Evolutionary conservation across 495 filamentous ascomycete genomes (phyloP).

Genomic region (Oidiodendron maius): DNA sequence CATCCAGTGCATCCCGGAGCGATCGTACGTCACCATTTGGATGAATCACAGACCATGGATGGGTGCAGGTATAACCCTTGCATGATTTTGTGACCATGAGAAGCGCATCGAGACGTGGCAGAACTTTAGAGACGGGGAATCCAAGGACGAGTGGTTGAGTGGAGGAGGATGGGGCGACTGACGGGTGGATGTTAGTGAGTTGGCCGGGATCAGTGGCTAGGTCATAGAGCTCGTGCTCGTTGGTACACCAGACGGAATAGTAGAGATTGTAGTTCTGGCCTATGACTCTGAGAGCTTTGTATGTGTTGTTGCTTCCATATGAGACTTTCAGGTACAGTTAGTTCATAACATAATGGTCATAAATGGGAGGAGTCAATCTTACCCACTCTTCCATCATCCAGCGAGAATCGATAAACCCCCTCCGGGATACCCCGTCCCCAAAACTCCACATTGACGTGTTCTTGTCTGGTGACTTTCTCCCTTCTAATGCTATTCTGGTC

Average conservation of each 20-base stretch:
- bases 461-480: slow-evolving; percentile 28
- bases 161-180: neutral
- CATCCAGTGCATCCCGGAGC: slow-evolving; percentile 30
- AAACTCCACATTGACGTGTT: slow-evolving; percentile 56
- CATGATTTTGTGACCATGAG: slow-evolving; percentile 57
- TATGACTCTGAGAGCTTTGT: slow-evolving; percentile 49
- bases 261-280: slow-evolving; percentile 47
- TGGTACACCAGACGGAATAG: slow-evolving; percentile 58
- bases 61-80: slow-evolving; percentile 38
- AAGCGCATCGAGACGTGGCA: slow-evolving; percentile 48
- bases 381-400: slow-evolving; percentile 9
- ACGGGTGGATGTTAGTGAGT: slow-evolving; percentile 44
- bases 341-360: neutral
- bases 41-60: slow-evolving; percentile 53
- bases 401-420: slow-evolving; percentile 28
- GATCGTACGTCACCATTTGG: slow-evolving; percentile 30
- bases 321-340: slow-evolving; percentile 3
- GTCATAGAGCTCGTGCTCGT: slow-evolving; percentile 57
- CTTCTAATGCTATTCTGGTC: slow-evolving; percentile 16
- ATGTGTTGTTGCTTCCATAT: slow-evolving; percentile 44
- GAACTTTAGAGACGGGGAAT: slow-evolving; percentile 27
- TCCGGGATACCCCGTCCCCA: slow-evolving; percentile 48
- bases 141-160: neutral
- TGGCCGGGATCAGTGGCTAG: slow-evolving; percentile 49
- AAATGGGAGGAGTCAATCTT: neutral